Base-by-base conservation (phyloP, 208 protist genomes). In the Crithidia sp. region DNA sequence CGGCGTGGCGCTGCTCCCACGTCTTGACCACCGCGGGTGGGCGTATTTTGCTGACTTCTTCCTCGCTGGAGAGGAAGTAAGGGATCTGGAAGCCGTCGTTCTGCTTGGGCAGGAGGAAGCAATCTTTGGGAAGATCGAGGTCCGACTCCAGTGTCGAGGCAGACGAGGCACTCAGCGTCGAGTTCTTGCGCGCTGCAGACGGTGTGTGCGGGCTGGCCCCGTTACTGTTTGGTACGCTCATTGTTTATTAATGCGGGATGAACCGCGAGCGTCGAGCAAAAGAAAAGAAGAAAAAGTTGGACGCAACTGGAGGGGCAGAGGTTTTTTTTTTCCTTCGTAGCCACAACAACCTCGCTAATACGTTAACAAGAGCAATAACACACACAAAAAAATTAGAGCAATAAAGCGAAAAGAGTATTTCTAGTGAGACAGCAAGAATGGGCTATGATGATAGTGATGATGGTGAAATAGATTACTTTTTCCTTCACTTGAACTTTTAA, bases 61-160 rank as follows among this genome's bases (percentile, higher is more conserved):
- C 75, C 49, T 83, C 79, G 12, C 76, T 85, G 50, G 81, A 80
- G 47, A 95, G 68, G 70, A 86, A 95, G 75, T 89, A 92, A 9
- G 91, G 91, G 49, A 94, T 88, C 67, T 92, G 87, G 53, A 95
- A 94, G 16, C 80, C 88, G 12, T 69, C 74, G 79, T 95, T 95
- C 68, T 92, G 88, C 58, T 80, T 84, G 6, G 77, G 77, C n/a
- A 91, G 71, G 6, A 95, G 61, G 60, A 95, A 95, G 72, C 77
- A 85, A 41, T 94, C 85, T 17, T 73, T 58, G 4, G 89, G 88
- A 28, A 90, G 70, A 28, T 81, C 5, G 14, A 82, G 59, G 41
- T 80, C 64, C 17, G 52, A 37, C 77, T 81, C 71, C 28, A 64
- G 49, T 0, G 55, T 72, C 14, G 37, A 70, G 17, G n/a, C 60